phyloP scores from a whole-genome alignment of 1,139 yeast species.

The Saccharomyces hybrid region DNA sequence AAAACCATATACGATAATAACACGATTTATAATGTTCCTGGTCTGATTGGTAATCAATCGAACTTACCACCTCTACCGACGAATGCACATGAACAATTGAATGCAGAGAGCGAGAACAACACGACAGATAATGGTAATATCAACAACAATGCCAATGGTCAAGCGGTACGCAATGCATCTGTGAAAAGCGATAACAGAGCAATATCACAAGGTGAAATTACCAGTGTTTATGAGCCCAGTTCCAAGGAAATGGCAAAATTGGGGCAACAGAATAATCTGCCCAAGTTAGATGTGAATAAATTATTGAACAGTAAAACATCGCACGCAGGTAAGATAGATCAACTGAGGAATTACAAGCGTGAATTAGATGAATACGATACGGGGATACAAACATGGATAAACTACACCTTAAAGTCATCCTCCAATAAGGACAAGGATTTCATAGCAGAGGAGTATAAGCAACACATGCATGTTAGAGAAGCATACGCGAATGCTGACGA shows the following conservation, averaged over 20 bases:
- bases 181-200: neutral
- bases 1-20: conserved; percentile 32
- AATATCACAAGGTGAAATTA: conserved; percentile 8
- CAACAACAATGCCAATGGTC: neutral
- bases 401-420: conserved; percentile 26
- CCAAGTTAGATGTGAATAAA: conserved; percentile 21
- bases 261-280: conserved; percentile 14
- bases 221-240: conserved; percentile 15
- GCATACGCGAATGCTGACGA: conserved; percentile 34
- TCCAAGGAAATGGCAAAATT: conserved; percentile 13
- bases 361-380: conserved; percentile 23
- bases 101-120: neutral
- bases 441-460: conserved; percentile 29
- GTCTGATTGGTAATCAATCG: conserved; percentile 22
- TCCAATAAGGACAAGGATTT: conserved; percentile 22
- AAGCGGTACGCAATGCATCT: neutral
- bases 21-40: conserved; percentile 33
- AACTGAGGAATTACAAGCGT: conserved; percentile 17
- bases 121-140: conserved; percentile 1
- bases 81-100: neutral
- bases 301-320: conserved; percentile 20
- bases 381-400: conserved; percentile 30
- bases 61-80: conserved; percentile 31
- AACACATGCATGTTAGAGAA: conserved; percentile 30
- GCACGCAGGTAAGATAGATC: conserved; percentile 21